phyloP scores from a whole-genome alignment of 2,329 filamentous ascomycete genomes.

The Trichoderma harzianum region DNA sequence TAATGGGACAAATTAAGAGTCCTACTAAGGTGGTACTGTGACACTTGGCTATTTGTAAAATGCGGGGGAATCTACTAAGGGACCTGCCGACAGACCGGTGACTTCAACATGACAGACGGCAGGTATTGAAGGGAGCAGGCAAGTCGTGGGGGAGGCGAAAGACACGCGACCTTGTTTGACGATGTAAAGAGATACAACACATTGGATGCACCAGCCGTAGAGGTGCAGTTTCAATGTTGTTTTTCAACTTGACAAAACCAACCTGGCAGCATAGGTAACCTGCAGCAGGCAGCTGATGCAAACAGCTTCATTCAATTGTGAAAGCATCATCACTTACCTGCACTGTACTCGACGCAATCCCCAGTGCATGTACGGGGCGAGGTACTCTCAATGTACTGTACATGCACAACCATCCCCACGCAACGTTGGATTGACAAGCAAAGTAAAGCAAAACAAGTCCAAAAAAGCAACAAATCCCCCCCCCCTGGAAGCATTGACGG shows the following conservation, averaged over 20 bases:
- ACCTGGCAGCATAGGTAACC: not conserved
- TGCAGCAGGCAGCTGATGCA: not conserved
- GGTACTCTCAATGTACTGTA: not conserved
- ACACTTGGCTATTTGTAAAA: not conserved
- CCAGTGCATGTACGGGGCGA: not conserved
- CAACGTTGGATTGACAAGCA: not conserved
- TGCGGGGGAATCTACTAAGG: slow-evolving; percentile 20
- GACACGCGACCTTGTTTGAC: not conserved
- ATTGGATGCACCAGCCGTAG: not conserved
- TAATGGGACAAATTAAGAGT: not conserved
- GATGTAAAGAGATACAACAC: not conserved
- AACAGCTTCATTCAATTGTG: not conserved
- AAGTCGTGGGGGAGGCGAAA: not conserved
- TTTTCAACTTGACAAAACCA: not conserved
- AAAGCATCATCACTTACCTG: not conserved
- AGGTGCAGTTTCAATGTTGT: not conserved
- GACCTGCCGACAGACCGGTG: slow-evolving; percentile 14
- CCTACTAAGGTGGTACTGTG: not conserved
- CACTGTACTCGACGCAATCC: not conserved
- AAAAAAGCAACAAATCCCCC: not conserved
- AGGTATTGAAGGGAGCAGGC: not conserved
- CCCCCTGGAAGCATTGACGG: not conserved
- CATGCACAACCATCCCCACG: not conserved
- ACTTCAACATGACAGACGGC: not conserved
- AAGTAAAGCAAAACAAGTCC: not conserved